Evolutionary conservation across 2,329 filamentous ascomycete genomes (phyloP).

Genomic region (Fusarium avenaceum): DNA sequence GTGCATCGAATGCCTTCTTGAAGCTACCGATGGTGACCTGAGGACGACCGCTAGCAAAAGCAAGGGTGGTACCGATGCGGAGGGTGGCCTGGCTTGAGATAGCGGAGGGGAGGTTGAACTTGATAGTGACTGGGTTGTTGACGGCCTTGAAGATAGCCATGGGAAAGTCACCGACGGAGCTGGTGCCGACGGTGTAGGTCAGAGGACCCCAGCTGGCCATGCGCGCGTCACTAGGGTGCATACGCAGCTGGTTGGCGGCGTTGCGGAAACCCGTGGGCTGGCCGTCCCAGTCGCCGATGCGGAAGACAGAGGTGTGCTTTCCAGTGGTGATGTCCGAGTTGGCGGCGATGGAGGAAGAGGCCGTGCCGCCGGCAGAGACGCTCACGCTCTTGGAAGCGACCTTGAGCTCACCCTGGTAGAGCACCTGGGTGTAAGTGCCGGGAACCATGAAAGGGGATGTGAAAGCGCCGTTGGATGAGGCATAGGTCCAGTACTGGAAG

Average conservation of each 20-base stretch:
- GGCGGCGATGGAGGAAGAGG: slow-evolving; percentile 65
- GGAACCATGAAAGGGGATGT: slow-evolving; percentile 76
- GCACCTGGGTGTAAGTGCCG: slow-evolving; percentile 76
- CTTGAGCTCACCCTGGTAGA: slow-evolving; percentile 71
- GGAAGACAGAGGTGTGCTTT: slow-evolving; percentile 68
- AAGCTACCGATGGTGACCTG: slow-evolving; percentile 69
- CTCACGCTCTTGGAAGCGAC: slow-evolving; percentile 64
- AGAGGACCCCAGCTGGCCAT: slow-evolving; percentile 72
- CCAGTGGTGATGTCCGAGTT: slow-evolving; percentile 58
- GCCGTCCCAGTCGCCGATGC: slow-evolving; percentile 76
- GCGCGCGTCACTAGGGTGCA: slow-evolving; percentile 76
- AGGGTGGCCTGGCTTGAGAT: slow-evolving; percentile 68
- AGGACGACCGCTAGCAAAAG: slow-evolving; percentile 71
- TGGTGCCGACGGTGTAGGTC: slow-evolving; percentile 73
- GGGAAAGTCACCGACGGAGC: slow-evolving; percentile 66
- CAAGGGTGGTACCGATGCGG: slow-evolving; percentile 74
- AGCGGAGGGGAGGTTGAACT: slow-evolving; percentile 66
- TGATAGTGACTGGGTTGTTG: slow-evolving; percentile 72
- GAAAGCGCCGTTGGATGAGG: slow-evolving; percentile 67
- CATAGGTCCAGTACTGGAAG: slow-evolving; percentile 75
- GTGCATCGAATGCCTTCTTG: slow-evolving; percentile 62
- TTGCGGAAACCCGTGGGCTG: slow-evolving; percentile 75
- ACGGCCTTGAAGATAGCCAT: slow-evolving; percentile 75
- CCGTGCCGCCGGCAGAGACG: slow-evolving; percentile 64
- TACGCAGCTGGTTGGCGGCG: slow-evolving; percentile 74